Conservation (phyloP, 352 stramenopile species). For the Globisporangium megalacanthum region DNA sequence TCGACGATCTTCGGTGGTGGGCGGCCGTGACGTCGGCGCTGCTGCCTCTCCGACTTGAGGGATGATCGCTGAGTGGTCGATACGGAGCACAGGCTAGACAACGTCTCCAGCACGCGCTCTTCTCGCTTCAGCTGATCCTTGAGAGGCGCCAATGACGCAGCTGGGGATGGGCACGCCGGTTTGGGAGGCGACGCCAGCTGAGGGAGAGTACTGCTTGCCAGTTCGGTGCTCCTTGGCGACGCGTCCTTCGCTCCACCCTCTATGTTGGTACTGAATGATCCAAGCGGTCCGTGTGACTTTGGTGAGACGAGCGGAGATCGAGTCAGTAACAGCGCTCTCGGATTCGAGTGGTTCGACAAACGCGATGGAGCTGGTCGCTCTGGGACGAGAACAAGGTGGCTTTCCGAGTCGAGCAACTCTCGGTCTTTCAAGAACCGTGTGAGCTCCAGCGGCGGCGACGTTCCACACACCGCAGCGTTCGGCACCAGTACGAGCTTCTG, state of each 20-base stretch:
- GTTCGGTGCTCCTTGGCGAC: not conserved
- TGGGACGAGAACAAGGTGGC: not conserved
- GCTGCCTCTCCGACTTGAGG: conserved; percentile 18
- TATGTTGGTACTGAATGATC: conserved; percentile 1
- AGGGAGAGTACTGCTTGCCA: not conserved
- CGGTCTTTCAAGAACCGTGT: conserved; percentile 12
- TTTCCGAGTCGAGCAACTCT: not conserved
- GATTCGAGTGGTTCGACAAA: not conserved
- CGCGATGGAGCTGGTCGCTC: not conserved
- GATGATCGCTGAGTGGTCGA: conserved; percentile 2
- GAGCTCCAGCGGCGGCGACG: conserved; percentile 2
- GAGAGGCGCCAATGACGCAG: not conserved
- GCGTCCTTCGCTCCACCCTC: not conserved
- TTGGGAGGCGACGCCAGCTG: not conserved
- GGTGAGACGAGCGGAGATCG: not conserved
- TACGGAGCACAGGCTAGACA: conserved; percentile 11
- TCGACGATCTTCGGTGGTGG: conserved; percentile 30
- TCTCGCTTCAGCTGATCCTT: conserved; percentile 28
- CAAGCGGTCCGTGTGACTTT: conserved; percentile 5
- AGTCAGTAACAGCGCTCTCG: not conserved
- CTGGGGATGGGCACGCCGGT: not conserved
- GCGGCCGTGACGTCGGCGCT: conserved; percentile 28
- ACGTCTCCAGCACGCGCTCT: conserved; percentile 16
- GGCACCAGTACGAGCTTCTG: conserved; percentile 4
- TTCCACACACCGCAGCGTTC: not conserved